phyloP scores from a whole-genome alignment of 768 basidiomycete genomes.

The Lentinula guzmanii region DNA sequence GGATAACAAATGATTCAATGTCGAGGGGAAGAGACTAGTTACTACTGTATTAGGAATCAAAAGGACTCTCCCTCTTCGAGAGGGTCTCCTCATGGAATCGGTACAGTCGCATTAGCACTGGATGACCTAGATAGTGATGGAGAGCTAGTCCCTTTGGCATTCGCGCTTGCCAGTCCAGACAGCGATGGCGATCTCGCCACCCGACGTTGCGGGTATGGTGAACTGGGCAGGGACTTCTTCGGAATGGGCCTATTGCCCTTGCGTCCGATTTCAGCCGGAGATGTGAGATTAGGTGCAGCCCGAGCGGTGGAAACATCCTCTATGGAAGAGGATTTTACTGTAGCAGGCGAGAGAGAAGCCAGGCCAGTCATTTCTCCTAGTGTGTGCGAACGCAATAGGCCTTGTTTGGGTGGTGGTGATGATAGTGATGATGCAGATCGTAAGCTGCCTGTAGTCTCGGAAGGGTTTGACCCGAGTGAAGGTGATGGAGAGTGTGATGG shows the following conservation, averaged over 20 bases:
- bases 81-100: not conserved
- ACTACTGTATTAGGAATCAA: too few relatives aligned
- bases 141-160: not conserved
- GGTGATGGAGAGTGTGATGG: not conserved
- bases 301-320: not conserved
- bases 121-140: not conserved
- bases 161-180: not conserved
- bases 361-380: not conserved
- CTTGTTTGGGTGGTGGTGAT: not conserved
- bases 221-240: constrained; percentile 3
- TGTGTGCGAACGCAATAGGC: not conserved
- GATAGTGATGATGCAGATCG: not conserved
- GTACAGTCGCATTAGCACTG: not conserved
- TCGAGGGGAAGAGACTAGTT: too few relatives aligned
- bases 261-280: not conserved
- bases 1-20: too few relatives aligned
- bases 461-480: not conserved
- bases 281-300: not conserved
- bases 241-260: not conserved
- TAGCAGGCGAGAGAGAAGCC: not conserved
- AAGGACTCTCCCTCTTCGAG: too few relatives aligned
- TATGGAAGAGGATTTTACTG: not conserved
- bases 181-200: not conserved
- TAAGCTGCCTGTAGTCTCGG: not conserved
- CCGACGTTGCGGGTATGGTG: constrained; percentile 2